Base-by-base conservation (phyloP, 441 rosid species). In the Jatropha podagrica region DNA sequence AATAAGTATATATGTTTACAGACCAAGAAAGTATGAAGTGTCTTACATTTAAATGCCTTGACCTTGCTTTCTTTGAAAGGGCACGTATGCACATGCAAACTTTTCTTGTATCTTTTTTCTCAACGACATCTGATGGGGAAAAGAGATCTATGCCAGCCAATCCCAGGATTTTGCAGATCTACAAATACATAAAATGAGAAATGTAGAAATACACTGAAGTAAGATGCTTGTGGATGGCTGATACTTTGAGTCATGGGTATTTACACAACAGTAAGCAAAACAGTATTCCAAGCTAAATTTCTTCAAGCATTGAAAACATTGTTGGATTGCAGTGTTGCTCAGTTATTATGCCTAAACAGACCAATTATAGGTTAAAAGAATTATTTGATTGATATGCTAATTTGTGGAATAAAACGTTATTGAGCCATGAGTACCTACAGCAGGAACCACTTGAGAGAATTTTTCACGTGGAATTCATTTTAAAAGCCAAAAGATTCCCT, bases 61-160 rank as follows among this genome's bases (percentile, higher is more conserved):
- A 68, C 76, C 83, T 79, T 42, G 83, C 77, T 74, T 79, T 82
- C 77, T 77, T 82, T 63, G 85, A 74, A 68, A 82, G 79, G 8
- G 80, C 74, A 27, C 79, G 81, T 49, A 82, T 20, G 44, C 83
- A 82, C 78, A 79, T 79, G 48, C 85, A 82, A 72, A 77, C 85
- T 75, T 79, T 82, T 72, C 83, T 69, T 38, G 81, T 79, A 68
- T 72, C 56, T 64, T 71, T 77, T 72, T 80, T 82, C 72, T 82
- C 85, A 4, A 79, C 85, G 32, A 79, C 81, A 52, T 82, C 83
- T 48, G 85, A 79, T 49, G 83, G 85, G 55, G 81, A 77, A 76
- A 82, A 82, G 32, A 82, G 81, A 74, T 82, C 85, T 5, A 82
- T 79, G 68, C 81, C 83, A 41, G 72, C 42, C 80, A 82, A 62